Percentiles rank a stretch among this genome's conserved stretches.
phyloP scores from a whole-genome alignment of 345 rosid species.

The Hibiscus tridactylites region DNA sequence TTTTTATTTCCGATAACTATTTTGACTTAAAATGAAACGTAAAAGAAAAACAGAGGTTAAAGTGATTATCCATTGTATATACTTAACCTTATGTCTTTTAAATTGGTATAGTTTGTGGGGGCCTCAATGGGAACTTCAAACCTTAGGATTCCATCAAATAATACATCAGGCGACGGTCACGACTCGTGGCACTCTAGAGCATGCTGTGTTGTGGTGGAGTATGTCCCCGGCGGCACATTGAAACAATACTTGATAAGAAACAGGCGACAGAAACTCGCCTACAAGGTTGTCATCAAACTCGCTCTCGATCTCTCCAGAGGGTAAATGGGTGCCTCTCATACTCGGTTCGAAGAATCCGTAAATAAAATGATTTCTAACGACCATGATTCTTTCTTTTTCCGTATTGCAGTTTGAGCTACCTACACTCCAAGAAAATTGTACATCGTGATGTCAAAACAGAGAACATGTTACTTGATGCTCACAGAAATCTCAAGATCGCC shows the following conservation, averaged over 20 bases:
- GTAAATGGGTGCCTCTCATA: slow-evolving; percentile 26
- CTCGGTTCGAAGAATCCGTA: neutral
- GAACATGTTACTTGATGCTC: slow-evolving; percentile 70
- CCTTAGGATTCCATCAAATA: slow-evolving; percentile 56
- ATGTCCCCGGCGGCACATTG: slow-evolving; percentile 72
- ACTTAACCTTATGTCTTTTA: too few relatives aligned
- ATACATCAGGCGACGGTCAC: slow-evolving; percentile 25
- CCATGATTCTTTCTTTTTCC: neutral
- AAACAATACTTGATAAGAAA: slow-evolving; percentile 67
- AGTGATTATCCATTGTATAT: too few relatives aligned
- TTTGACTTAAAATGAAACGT: too few relatives aligned
- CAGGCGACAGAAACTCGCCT: slow-evolving; percentile 64
- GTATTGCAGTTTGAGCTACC: slow-evolving; percentile 69
- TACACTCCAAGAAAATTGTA: slow-evolving; percentile 79
- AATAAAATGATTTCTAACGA: neutral
- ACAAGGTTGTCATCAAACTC: slow-evolving; percentile 62
- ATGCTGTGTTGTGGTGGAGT: slow-evolving; percentile 90
- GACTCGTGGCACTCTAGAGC: slow-evolving; percentile 49
- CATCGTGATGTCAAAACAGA: slow-evolving; percentile 97
- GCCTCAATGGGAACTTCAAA: slow-evolving; percentile 91
- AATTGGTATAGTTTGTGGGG: slow-evolving; percentile 59
- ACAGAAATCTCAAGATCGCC: slow-evolving; percentile 67
- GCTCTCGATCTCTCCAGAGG: slow-evolving; percentile 91
- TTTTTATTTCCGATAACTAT: too few relatives aligned
- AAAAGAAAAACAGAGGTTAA: too few relatives aligned